Conservation (phyloP, 306 rosid species). For the Dryas alaskensis region DNA sequence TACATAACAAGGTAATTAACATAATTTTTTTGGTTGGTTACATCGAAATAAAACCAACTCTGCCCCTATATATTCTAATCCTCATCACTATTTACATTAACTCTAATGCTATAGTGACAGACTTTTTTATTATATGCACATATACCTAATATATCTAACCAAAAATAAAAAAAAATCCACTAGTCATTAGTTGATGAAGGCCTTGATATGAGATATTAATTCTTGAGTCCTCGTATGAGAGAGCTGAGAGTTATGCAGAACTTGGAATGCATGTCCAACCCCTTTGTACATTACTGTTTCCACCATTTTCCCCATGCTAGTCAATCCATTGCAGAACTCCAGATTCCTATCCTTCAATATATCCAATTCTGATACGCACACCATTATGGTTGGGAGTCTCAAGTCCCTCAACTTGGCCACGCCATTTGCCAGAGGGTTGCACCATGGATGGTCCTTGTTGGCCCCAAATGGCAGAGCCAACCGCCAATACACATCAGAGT, state of each 20-base stretch:
- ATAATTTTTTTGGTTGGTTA: too few species aligned
- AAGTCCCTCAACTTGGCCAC: constrained; percentile 38
- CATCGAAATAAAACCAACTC: too few species aligned
- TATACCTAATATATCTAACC: neutral
- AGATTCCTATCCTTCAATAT: constrained; percentile 63
- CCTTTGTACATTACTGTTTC: constrained; percentile 52
- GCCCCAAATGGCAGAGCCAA: constrained; percentile 66
- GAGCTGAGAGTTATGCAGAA: constrained; percentile 59
- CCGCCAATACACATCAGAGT: constrained; percentile 71
- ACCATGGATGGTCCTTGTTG: constrained; percentile 69
- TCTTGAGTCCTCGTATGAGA: constrained; percentile 56
- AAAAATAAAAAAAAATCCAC: neutral
- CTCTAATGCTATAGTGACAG: too few species aligned
- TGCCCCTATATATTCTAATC: too few species aligned
- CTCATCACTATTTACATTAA: too few species aligned
- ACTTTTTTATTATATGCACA: neutral
- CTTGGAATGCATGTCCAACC: constrained; percentile 86
- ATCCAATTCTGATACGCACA: constrained; percentile 74
- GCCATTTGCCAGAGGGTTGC: constrained; percentile 58
- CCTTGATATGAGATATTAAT: constrained; percentile 51
- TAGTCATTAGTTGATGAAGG: constrained; percentile 36
- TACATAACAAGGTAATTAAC: too few species aligned
- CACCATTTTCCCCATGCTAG: constrained; percentile 56
- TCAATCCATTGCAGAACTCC: constrained; percentile 59
- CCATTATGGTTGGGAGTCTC: constrained; percentile 49